These are phyloP conservation scores for Aspergillus neotritici DNA, from an alignment of 2,329 filamentous ascomycete species.

Conservation along the genomic window DNA sequence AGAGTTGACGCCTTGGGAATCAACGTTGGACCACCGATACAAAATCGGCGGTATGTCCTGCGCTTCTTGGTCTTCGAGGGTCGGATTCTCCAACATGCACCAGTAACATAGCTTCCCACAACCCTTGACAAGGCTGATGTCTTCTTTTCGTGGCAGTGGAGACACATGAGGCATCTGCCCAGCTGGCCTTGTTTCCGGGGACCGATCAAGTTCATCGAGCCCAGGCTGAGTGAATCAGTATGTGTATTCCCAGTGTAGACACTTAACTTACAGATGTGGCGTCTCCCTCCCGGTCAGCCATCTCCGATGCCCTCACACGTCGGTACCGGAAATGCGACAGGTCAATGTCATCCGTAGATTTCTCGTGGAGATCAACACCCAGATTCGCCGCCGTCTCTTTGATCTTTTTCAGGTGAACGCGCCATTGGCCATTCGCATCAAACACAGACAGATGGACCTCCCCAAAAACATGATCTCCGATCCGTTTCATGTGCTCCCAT, in stretches of 20 bases:
- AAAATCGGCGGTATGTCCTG: conserved; percentile 22
- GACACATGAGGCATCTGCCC: neutral
- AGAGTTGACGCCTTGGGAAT: conserved; percentile 29
- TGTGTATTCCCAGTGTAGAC: too few relatives aligned
- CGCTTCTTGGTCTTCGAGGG: neutral
- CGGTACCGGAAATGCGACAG: conserved; percentile 1
- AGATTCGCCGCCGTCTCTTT: conserved; percentile 7
- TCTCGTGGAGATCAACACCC: conserved; percentile 3
- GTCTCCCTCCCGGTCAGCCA: neutral
- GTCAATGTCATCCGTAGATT: conserved; percentile 11
- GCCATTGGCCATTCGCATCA: conserved; percentile 12
- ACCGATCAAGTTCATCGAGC: too few relatives aligned
- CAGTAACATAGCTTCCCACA: conserved; percentile 20
- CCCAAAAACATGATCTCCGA: conserved; percentile 17
- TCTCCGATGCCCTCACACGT: neutral
- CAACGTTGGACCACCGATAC: conserved; percentile 30
- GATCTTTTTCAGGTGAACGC: conserved; percentile 9
- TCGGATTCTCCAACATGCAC: conserved; percentile 8
- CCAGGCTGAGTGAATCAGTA: too few relatives aligned
- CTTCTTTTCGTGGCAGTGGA: neutral
- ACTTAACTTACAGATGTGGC: neutral
- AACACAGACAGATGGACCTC: conserved; percentile 21
- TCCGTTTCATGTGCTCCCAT: conserved; percentile 16
- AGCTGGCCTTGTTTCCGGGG: too few relatives aligned
- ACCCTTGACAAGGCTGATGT: conserved; percentile 8